Conservation (phyloP, 352 stramenopile genomes). For the Albugo candida region DNA sequence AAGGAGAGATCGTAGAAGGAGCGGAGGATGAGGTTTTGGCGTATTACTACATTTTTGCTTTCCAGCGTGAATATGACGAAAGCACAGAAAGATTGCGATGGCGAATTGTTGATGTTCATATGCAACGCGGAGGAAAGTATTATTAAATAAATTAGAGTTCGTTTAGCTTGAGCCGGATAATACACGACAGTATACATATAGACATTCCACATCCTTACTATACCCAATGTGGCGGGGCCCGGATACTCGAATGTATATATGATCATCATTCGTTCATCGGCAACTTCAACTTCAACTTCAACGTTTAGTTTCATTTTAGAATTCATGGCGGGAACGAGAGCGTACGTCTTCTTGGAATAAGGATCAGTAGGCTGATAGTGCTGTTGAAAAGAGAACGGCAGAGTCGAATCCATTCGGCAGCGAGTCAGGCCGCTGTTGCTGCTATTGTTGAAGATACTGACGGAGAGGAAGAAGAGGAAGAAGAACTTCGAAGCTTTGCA, state of each 20-base stretch:
- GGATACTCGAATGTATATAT: constrained; percentile 3
- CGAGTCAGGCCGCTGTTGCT: constrained; percentile 8
- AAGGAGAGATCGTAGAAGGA: constrained; percentile 92
- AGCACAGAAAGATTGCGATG: constrained; percentile 69
- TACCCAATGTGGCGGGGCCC: not conserved
- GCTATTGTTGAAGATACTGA: constrained; percentile 1
- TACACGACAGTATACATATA: no score
- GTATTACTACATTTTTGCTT: constrained; percentile 96
- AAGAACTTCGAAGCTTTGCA: constrained; percentile 36
- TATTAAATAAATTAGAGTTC: constrained; percentile 22
- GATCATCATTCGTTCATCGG: constrained; percentile 9
- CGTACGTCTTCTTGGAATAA: constrained; percentile 9
- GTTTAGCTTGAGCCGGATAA: no score
- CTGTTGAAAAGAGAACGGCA: not conserved
- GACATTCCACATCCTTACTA: not conserved
- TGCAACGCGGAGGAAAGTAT: constrained; percentile 60
- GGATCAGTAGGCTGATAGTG: no score
- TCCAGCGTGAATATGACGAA: constrained; percentile 95
- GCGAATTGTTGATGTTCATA: constrained; percentile 75
- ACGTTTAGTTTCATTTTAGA: no score
- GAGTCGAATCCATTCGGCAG: constrained; percentile 1
- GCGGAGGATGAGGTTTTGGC: constrained; percentile 91
- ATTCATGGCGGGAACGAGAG: no score
- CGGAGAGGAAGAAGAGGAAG: constrained; percentile 30
- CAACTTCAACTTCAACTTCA: no score